A percentile compares a stretch with the other conserved stretches of the same genome.
These are phyloP conservation scores for Fusarium armeniacum DNA, from an alignment of 2,329 filamentous ascomycete genomes.

Conservation along the genomic window DNA sequence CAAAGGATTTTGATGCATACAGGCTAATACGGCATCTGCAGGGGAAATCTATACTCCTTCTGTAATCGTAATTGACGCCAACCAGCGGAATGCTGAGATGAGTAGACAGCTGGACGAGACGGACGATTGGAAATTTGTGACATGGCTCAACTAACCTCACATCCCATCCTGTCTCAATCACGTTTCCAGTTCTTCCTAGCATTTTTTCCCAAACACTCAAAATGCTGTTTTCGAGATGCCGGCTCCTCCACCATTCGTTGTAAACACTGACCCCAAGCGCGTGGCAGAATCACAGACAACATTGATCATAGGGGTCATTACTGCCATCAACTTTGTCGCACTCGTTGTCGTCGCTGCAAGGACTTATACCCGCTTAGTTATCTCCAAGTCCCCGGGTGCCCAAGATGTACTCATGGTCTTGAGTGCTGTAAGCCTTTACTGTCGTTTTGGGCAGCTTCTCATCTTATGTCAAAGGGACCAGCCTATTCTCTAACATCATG, in stretches of 20 bases:
- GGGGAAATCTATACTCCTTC: neutral
- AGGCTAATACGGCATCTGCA: neutral
- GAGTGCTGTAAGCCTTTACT: neutral
- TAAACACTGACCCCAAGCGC: neutral
- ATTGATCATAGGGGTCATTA: neutral
- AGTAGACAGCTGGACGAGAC: neutral
- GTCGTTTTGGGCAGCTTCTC: neutral
- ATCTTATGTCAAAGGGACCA: neutral
- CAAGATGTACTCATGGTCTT: neutral
- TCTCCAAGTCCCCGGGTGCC: neutral
- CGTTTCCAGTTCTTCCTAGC: neutral
- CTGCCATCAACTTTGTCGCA: neutral
- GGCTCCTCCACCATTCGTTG: slow-evolving; percentile 1
- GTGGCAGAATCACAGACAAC: slow-evolving; percentile 1
- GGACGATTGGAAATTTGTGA: neutral
- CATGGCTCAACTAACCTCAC: neutral
- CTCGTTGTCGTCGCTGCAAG: neutral
- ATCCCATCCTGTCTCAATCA: neutral
- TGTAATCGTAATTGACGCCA: neutral
- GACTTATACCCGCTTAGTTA: neutral
- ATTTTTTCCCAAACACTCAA: neutral
- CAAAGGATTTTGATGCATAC: neutral
- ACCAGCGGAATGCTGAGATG: neutral
- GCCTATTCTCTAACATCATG: neutral
- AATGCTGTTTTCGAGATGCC: neutral